Evolutionary conservation across 1,284 basidiomycete genomes (phyloP).

Genomic region (Cryptococcus neoformans): DNA sequence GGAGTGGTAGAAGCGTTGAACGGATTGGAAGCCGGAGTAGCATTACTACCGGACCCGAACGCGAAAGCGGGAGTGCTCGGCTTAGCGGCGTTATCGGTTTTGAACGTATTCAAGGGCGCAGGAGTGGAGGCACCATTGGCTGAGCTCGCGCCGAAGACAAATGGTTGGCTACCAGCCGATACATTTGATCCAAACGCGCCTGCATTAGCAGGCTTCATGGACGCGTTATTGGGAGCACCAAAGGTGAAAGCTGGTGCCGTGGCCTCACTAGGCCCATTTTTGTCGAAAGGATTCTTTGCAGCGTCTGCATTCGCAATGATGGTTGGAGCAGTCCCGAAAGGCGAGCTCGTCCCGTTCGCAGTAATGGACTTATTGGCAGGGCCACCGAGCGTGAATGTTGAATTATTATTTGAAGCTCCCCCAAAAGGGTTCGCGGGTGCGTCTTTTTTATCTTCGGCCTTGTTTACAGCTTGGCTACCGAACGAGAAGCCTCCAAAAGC

Average conservation of each 20-base stretch:
- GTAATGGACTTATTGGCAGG: not conserved
- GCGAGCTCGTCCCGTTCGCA: not conserved
- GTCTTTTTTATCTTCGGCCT: conserved; percentile 5
- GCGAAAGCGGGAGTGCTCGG: conserved; percentile 2
- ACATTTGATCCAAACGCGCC: not conserved
- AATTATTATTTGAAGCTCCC: not conserved
- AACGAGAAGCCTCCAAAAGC: conserved; percentile 20
- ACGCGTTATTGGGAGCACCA: not conserved
- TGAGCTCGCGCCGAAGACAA: not conserved
- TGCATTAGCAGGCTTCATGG: not conserved
- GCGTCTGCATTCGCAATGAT: not conserved
- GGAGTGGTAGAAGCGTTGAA: conserved; percentile 8
- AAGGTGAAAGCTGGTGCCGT: not conserved
- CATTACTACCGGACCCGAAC: conserved; percentile 8
- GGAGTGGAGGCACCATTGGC: not conserved
- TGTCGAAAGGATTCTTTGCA: not conserved
- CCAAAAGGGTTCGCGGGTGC: conserved; percentile 7
- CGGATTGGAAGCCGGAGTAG: conserved; percentile 6
- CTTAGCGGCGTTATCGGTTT: conserved; percentile 5
- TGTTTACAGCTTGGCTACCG: conserved; percentile 11
- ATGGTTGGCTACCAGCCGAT: not conserved
- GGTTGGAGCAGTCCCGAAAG: not conserved
- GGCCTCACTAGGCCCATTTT: not conserved
- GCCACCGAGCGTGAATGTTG: conserved; percentile 11
- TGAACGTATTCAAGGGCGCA: conserved; percentile 6